These are phyloP conservation scores for Dothiorella sarmentorum DNA, from an alignment of 2,329 filamentous ascomycete species.

Conservation along the genomic window DNA sequence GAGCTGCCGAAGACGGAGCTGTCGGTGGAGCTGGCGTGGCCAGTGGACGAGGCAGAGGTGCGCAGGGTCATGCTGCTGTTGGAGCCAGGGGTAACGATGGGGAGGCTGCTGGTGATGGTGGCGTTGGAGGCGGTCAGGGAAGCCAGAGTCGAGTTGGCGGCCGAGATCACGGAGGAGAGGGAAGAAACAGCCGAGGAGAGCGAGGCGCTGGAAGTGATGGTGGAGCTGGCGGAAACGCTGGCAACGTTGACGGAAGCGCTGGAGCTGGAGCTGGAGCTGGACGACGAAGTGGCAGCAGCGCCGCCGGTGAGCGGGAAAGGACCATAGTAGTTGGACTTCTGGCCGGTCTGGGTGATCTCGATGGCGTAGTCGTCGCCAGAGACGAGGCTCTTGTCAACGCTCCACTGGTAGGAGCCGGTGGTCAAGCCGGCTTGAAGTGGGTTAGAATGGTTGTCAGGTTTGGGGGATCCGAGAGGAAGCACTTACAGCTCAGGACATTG, in stretches of 20 bases:
- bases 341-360: slow-evolving; percentile 54
- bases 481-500: slow-evolving; percentile 48
- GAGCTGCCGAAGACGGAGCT: slow-evolving; percentile 21
- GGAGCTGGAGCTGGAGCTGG: slow-evolving; percentile 32
- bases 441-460: slow-evolving; percentile 20
- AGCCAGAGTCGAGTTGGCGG: slow-evolving; percentile 22
- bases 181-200: slow-evolving; percentile 27
- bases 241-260: slow-evolving; percentile 24
- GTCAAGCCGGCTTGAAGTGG: slow-evolving; percentile 33
- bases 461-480: not conserved
- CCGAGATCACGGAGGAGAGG: slow-evolving; percentile 30
- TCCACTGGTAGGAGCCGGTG: slow-evolving; percentile 51
- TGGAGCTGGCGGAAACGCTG: slow-evolving; percentile 11
- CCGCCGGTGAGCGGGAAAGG: slow-evolving; percentile 45
- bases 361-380: slow-evolving; percentile 55
- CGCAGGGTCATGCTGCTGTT: slow-evolving; percentile 25
- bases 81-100: slow-evolving; percentile 18
- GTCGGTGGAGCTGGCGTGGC: slow-evolving; percentile 23
- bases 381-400: slow-evolving; percentile 42
- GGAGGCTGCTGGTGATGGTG: slow-evolving; percentile 19
- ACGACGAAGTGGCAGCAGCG: slow-evolving; percentile 52
- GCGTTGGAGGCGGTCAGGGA: slow-evolving; percentile 20
- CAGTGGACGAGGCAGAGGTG: slow-evolving; percentile 28
- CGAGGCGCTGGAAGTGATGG: slow-evolving; percentile 30
- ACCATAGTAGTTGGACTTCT: slow-evolving; percentile 54